Conservation (phyloP, 169 alveolate species). For the Plasmodium relictum region DNA sequence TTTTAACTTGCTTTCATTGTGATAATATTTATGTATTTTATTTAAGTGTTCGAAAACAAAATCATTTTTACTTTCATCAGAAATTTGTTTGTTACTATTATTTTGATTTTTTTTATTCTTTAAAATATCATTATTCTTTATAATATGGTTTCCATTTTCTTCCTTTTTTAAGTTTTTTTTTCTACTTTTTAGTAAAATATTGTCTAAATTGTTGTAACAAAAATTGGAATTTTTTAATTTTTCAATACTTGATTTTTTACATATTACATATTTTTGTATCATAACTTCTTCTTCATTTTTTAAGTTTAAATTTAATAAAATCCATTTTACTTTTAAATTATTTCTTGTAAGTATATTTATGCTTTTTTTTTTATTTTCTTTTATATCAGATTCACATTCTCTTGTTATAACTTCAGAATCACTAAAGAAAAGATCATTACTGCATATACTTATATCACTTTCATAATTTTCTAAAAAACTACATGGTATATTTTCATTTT, state of each 20-base stretch:
- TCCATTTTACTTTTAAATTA: constrained; percentile 71
- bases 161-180: neutral
- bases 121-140: neutral
- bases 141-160: neutral
- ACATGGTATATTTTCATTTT: constrained; percentile 9
- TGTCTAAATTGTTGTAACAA: neutral
- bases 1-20: neutral
- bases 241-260: constrained; percentile 13
- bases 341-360: constrained; percentile 7
- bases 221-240: constrained; percentile 16
- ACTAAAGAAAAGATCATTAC: constrained; percentile 52
- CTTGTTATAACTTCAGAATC: constrained; percentile 51
- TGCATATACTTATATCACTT: constrained; percentile 70
- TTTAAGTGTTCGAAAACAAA: too few species aligned
- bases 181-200: neutral
- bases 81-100: neutral
- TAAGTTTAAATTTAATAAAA: constrained; percentile 55
- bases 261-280: constrained; percentile 53
- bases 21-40: neutral
- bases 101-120: neutral
- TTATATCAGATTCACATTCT: neutral
- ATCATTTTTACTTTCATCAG: neutral
- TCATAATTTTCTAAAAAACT: constrained; percentile 31
- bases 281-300: constrained; percentile 64
- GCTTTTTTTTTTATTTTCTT: constrained; percentile 35